Conservation (phyloP, 140 eudicot genomes). For the Cichorium intybus region DNA sequence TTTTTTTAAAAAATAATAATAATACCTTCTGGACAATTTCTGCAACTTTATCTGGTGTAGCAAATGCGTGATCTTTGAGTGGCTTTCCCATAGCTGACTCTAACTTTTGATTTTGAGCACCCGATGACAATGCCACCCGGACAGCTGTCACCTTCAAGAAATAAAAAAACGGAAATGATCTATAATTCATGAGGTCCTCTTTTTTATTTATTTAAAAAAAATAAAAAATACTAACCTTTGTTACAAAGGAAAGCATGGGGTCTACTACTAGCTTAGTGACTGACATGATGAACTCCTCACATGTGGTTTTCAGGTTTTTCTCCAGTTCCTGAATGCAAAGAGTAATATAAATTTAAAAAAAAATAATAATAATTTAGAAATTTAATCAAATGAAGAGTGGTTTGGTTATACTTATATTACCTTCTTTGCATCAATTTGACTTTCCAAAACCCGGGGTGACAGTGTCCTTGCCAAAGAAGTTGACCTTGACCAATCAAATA, state of each 20-base stretch:
- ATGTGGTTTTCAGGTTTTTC: constrained; percentile 89
- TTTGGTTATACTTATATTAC: no score
- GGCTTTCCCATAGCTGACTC: constrained; percentile 64
- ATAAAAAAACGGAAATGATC: neutral
- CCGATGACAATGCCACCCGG: constrained; percentile 80
- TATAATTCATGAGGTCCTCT: neutral
- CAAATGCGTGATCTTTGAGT: constrained; percentile 95
- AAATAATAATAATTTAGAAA: neutral
- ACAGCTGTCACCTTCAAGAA: constrained; percentile 85
- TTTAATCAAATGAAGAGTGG: constrained; percentile 5
- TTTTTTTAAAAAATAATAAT: neutral
- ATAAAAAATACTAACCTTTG: constrained; percentile 58
- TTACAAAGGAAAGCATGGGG: constrained; percentile 92
- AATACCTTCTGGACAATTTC: constrained; percentile 81
- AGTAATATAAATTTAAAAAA: neutral
- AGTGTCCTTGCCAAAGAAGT: constrained; percentile 93
- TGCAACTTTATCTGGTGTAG: constrained; percentile 88
- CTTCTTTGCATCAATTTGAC: constrained; percentile 98
- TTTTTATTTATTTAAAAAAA: neutral
- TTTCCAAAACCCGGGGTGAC: constrained; percentile 96
- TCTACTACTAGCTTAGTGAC: constrained; percentile 91
- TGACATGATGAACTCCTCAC: constrained; percentile 98
- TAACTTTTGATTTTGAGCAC: constrained; percentile 62
- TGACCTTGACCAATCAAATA: constrained; percentile 97
- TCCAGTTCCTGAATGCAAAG: constrained; percentile 63